These are phyloP conservation scores for Candolleomyces eurysporus DNA, from an alignment of 768 basidiomycete genomes.

Conservation along the genomic window DNA sequence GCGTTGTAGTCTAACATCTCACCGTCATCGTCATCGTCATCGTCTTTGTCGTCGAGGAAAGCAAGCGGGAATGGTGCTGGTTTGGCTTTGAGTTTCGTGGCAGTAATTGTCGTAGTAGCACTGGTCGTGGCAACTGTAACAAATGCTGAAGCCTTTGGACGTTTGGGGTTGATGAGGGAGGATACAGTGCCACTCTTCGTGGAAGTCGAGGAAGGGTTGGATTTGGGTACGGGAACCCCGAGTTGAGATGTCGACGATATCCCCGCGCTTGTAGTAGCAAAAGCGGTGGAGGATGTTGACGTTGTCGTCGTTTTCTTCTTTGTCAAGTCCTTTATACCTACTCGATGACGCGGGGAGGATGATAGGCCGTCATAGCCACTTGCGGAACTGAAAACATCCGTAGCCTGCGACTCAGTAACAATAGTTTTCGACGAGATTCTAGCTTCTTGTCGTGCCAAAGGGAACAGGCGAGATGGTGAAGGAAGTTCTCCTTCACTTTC, in stretches of 20 bases:
- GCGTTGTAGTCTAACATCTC: not conserved
- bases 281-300: not conserved
- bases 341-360: conserved; percentile 1
- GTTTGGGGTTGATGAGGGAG: no score
- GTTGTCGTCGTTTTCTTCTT: not conserved
- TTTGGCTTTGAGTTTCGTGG: not conserved
- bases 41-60: not conserved
- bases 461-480: not conserved
- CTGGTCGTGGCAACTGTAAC: not conserved
- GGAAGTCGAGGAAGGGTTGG: not conserved
- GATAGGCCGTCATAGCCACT: not conserved
- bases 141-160: not conserved
- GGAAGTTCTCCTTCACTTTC: not conserved
- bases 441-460: not conserved
- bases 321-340: conserved; percentile 6
- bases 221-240: no score
- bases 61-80: not conserved
- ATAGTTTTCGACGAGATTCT: not conserved
- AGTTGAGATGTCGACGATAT: no score
- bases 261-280: not conserved
- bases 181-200: no score
- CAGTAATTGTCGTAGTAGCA: not conserved
- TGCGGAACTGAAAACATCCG: not conserved
- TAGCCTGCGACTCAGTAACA: not conserved
- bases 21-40: not conserved